Base-by-base conservation (phyloP, 2,329 filamentous ascomycete species). In the Colletotrichum sp. region DNA sequence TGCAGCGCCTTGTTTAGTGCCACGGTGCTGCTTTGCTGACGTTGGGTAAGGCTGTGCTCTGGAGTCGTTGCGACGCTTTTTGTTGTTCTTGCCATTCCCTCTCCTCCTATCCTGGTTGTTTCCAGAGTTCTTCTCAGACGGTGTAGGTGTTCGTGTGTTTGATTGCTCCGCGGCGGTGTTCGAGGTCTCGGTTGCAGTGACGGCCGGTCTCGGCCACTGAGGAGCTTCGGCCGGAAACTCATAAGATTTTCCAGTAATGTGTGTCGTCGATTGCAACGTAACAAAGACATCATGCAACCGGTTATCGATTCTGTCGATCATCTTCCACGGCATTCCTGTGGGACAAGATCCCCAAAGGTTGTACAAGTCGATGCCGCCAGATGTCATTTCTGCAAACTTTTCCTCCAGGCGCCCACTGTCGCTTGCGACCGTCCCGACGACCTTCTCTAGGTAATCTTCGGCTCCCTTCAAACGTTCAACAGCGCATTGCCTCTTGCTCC, bases 21-120 rank as follows among this genome's bases (percentile, higher is more conserved):
- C 10, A 10, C 22, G 22, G 22, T 27, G 52, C 1, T 27, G n/a
- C 22, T 56, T 22, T 3, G n/a, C 52, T 4, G 22, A 0, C 7
- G 52, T 22, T 15, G 52, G 52, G 22, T 56, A 56, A 25, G 52
- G 52, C 22, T 56, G 52, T 56, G 52, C 52, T 56, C 52, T 22
- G 7, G 52, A 55, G 52, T 55, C 52, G 52, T 27, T 55, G 25
- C n/a, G 10, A 22, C 52, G 52, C 52, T 56, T 56, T 6, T 22
- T 56, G 4, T 16, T 56, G 12, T 56, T 16, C 7, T 27, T 56
- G 18, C 39, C 39, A 18, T 43, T 43, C 39, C 39, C 18, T 12
- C 39, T 43, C 39, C 39, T n/a, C 5, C 39, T 43, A 12, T 43
- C 39, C 39, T n/a, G 39, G 39, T n/a, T 43, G 39, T n/a, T 43